Base-by-base conservation (phyloP, 2,329 filamentous ascomycete genomes). In the Ascomycota sp. region DNA sequence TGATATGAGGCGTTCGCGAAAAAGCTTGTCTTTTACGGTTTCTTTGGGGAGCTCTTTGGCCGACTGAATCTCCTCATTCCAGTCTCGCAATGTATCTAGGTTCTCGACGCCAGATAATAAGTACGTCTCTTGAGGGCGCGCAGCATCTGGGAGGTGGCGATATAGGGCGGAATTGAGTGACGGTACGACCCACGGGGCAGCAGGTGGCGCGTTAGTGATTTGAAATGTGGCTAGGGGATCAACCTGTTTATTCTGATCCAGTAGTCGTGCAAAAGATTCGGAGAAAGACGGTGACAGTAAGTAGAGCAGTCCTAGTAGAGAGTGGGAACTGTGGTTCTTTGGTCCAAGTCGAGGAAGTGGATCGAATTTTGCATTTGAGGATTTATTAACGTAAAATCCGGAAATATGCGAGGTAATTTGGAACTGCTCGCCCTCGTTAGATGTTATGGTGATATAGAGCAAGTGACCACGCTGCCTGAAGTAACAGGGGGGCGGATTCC, bases 51-150 rank as follows among this genome's bases (percentile, higher is more conserved):
- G 66, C 52, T 98, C 89, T 43, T 82, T 75, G 8, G 89, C 93
- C 2, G 86, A 93, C 53, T 98, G 89, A 48, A 98, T 92, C 48
- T 98, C 89, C 52, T 98, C 89, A 43, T 98, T 98, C 86, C 91
- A 98, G 52, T 98, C 89, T 34, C 89, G 73, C 37, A 98, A 61
- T 4, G 83, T 93, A 47, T 98, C 89, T 0, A 82, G 81, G 48
- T 86, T 93, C 45, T 98, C 89, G 19, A 85, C 75, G 20, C 91
- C 91, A 13, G 80, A 70, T 35, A 95, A 73, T 35, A 98, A 61
- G 48, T 81, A 94, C 29, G 78, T 80, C 59, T 98, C 89, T 55
- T 98, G 89, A 15, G 85, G 80, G 32, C 91, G 72, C 15, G 85
- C 81, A 36, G 83, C 68, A 49, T 98, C 89, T 17, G 85, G 52